These are phyloP conservation scores for Heliosperma pusillum DNA, from an alignment of 148 eudicot genomes.

Conservation along the genomic window DNA sequence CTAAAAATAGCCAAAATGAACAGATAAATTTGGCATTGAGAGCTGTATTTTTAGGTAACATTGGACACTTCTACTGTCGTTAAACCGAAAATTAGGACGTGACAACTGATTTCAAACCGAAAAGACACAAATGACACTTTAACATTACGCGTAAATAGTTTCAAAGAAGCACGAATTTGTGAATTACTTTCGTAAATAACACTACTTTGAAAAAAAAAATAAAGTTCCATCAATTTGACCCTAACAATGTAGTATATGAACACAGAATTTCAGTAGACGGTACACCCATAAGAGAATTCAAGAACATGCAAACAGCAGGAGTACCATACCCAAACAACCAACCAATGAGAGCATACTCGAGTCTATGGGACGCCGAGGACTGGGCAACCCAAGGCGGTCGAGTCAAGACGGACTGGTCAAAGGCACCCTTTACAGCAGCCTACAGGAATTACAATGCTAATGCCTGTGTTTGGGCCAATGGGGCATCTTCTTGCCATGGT, in stretches of 20 bases:
- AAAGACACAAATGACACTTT: too few species aligned
- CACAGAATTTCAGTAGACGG: slow-evolving; percentile 32
- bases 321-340: slow-evolving; percentile 36
- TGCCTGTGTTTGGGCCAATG: slow-evolving; percentile 29
- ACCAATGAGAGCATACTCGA: slow-evolving; percentile 34
- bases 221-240: too few species aligned
- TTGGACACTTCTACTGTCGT: too few species aligned
- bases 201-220: too few species aligned
- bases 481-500: slow-evolving; percentile 23
- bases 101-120: too few species aligned
- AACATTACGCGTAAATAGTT: too few species aligned
- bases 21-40: too few species aligned
- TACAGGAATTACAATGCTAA: slow-evolving; percentile 31
- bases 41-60: too few species aligned
- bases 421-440: slow-evolving; percentile 36
- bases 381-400: slow-evolving; percentile 39
- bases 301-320: slow-evolving; percentile 29
- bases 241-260: not conserved
- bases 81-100: too few species aligned
- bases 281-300: slow-evolving; percentile 34
- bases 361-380: slow-evolving; percentile 36
- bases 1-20: too few species aligned
- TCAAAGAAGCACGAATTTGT: too few species aligned
- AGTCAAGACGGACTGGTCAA: slow-evolving; percentile 36
- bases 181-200: too few species aligned